Percentiles rank a stretch among this genome's conserved stretches.
Evolutionary conservation across 139 green algal genomes (phyloP).

Genomic region (Raphidocelis subcapitata): DNA sequence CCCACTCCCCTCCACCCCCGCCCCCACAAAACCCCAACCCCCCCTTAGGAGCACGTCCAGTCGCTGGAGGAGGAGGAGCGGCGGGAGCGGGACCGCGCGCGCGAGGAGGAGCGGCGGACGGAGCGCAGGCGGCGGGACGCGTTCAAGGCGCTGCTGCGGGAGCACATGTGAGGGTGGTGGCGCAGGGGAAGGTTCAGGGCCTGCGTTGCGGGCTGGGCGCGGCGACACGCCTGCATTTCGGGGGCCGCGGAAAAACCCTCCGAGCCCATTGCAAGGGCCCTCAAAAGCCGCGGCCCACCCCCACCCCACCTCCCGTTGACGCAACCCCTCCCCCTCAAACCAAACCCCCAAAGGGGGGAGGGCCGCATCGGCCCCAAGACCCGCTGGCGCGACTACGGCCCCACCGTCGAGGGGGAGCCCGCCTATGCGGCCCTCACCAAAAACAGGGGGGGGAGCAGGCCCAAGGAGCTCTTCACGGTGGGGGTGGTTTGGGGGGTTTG

Average conservation of each 20-base stretch:
- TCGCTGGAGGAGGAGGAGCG: constrained; percentile 71
- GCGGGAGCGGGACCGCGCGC: constrained; percentile 25
- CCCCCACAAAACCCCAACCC: too few species aligned
- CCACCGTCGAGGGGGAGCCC: constrained; percentile 50
- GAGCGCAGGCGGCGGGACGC: constrained; percentile 75
- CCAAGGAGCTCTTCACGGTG: constrained; percentile 77
- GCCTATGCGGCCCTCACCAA: constrained; percentile 62
- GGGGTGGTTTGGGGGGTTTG: too few species aligned
- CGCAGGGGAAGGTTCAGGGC: too few species aligned
- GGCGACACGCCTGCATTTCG: too few species aligned
- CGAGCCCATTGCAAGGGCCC: too few species aligned
- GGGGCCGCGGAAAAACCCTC: too few species aligned
- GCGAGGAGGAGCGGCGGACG: background rate
- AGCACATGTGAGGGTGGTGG: constrained; percentile 46
- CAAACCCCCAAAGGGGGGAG: constrained; percentile 30
- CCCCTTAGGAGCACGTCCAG: constrained; percentile 67
- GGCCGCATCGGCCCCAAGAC: constrained; percentile 38
- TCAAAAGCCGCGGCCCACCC: too few species aligned
- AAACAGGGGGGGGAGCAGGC: constrained; percentile 66
- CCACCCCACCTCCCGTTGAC: too few species aligned
- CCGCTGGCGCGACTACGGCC: constrained; percentile 70
- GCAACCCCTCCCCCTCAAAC: too few species aligned
- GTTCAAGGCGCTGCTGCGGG: constrained; percentile 75
- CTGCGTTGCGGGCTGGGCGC: too few species aligned
- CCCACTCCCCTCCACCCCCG: too few species aligned